These are phyloP conservation scores for Mycena albidolilacea DNA, from an alignment of 768 basidiomycete species.

Conservation along the genomic window DNA sequence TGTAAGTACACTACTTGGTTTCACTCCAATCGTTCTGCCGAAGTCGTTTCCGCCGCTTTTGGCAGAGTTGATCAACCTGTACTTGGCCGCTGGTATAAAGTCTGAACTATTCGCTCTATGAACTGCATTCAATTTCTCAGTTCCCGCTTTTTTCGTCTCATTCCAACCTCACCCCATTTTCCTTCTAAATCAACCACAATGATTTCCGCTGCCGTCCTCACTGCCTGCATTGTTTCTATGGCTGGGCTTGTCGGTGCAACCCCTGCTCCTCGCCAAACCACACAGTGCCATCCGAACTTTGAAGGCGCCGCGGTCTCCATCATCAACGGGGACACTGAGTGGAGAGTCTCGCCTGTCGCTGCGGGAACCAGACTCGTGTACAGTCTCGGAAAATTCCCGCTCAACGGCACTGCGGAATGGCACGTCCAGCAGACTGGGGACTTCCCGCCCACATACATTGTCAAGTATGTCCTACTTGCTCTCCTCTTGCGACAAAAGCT, in stretches of 20 bases:
- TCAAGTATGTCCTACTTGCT: conserved; percentile 9
- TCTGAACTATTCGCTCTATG: not conserved
- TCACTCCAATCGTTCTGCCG: not conserved
- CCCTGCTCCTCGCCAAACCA: conserved; percentile 1
- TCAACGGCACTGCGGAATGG: conserved; percentile 27
- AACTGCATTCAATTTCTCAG: not conserved
- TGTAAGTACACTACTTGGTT: not conserved
- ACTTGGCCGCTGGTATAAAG: not conserved
- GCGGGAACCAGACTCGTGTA: conserved; percentile 21
- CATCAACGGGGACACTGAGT: not conserved
- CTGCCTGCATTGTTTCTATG: not conserved
- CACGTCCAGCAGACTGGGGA: conserved; percentile 28
- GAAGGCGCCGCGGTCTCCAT: conserved; percentile 30
- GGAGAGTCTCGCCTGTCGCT: conserved; percentile 5
- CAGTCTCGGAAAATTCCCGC: not conserved
- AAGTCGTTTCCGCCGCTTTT: not conserved
- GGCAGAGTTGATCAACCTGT: not conserved
- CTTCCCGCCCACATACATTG: conserved; percentile 1
- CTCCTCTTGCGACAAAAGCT: not conserved
- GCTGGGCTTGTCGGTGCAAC: not conserved
- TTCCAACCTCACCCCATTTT: not conserved
- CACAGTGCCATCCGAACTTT: conserved; percentile 28
- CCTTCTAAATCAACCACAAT: not conserved
- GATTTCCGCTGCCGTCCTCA: not conserved
- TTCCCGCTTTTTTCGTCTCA: too few relatives aligned